Conservation (phyloP, 495 filamentous ascomycete genomes). For the Talaromyces liani region DNA sequence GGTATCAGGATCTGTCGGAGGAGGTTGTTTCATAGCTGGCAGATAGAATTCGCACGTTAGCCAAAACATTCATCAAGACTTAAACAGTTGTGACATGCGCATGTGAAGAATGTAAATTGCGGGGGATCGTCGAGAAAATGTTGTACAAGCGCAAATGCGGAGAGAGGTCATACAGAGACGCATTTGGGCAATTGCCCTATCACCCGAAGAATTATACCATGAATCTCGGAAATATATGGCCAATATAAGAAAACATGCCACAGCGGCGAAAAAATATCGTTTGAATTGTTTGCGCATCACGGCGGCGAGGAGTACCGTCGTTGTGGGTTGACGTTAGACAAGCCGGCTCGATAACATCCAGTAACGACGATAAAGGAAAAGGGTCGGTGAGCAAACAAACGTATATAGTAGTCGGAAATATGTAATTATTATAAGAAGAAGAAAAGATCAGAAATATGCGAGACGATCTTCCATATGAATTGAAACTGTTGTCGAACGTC, state of each 20-base stretch:
- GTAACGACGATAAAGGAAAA: background rate
- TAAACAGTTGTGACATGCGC: background rate
- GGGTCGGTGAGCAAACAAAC: background rate
- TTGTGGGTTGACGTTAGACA: background rate
- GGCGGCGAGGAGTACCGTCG: background rate
- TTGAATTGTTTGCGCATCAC: background rate
- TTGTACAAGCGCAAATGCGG: constrained; percentile 2
- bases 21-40: constrained; percentile 7
- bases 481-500: background rate
- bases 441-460: background rate
- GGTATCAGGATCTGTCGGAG: constrained; percentile 57
- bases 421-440: background rate
- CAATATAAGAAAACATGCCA: background rate
- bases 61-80: background rate
- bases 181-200: constrained; percentile 6
- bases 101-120: background rate
- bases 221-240: background rate
- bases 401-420: background rate
- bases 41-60: background rate
- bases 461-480: background rate
- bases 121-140: constrained; percentile 1
- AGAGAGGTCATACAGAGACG: constrained; percentile 5
- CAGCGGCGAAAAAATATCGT: background rate
- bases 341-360: background rate
- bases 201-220: constrained; percentile 4